Conservation (phyloP, 2,329 filamentous ascomycete species). For the Aspergillaceae sp. region DNA sequence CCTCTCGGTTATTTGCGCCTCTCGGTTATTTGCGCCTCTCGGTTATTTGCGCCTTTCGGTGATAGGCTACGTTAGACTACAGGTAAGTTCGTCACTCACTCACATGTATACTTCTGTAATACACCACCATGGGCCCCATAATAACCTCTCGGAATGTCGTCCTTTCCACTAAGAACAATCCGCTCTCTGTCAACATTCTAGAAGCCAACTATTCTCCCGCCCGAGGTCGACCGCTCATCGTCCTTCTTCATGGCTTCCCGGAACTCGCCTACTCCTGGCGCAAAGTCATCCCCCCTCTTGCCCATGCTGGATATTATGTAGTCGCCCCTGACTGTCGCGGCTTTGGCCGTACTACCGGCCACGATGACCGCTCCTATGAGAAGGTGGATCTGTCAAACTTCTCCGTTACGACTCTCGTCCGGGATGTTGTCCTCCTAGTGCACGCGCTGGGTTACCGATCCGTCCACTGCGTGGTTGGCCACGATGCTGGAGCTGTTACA, state of each 20-base stretch:
- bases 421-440: constrained; percentile 54
- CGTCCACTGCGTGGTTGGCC: constrained; percentile 54
- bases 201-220: constrained; percentile 41
- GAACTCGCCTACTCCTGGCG: constrained; percentile 64
- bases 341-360: constrained; percentile 57
- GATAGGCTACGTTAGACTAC: no score
- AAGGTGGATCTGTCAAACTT: constrained; percentile 51
- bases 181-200: constrained; percentile 50
- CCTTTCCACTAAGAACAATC: constrained; percentile 44
- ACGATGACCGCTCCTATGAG: constrained; percentile 45
- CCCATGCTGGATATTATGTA: constrained; percentile 53
- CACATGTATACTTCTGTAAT: no score
- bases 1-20: no score
- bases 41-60: no score
- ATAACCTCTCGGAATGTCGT: constrained; percentile 50
- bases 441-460: constrained; percentile 52
- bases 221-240: constrained; percentile 44
- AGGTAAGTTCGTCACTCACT: no score
- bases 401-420: constrained; percentile 50
- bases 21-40: no score
- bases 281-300: constrained; percentile 52
- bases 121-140: constrained; percentile 18
- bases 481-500: constrained; percentile 58
- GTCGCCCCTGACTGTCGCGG: constrained; percentile 61
- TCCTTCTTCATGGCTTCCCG: constrained; percentile 59